A percentile compares a stretch with the other conserved stretches of the same genome.
Evolutionary conservation across 768 basidiomycete genomes (phyloP).

Genomic region (Termitomyces sp.): DNA sequence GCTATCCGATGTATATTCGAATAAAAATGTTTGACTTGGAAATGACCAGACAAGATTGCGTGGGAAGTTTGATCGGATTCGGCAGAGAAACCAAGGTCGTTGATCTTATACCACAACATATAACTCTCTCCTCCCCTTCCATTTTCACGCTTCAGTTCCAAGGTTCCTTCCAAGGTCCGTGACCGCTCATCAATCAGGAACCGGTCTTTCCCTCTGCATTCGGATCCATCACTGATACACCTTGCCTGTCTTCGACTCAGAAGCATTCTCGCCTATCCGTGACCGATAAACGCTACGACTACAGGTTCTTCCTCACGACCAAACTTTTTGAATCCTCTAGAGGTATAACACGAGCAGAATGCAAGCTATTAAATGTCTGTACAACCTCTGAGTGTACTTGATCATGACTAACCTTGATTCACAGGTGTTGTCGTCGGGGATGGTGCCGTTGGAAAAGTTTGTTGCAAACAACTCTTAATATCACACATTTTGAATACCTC

Average conservation of each 20-base stretch:
- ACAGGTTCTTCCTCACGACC: slow-evolving; percentile 14
- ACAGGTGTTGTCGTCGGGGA: slow-evolving; percentile 97
- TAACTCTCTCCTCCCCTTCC: slow-evolving; percentile 14
- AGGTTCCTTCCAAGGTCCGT: slow-evolving; percentile 15
- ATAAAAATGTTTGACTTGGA: background rate
- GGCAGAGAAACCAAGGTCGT: slow-evolving; percentile 16
- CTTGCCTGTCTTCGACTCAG: slow-evolving; percentile 12
- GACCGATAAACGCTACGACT: slow-evolving; percentile 21
- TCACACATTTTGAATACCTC: slow-evolving; percentile 17
- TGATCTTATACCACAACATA: slow-evolving; percentile 21
- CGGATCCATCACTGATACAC: slow-evolving; percentile 2
- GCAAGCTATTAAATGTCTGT: slow-evolving; percentile 90
- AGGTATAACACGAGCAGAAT: slow-evolving; percentile 39
- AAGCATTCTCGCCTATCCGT: slow-evolving; percentile 11
- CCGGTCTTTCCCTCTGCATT: slow-evolving; percentile 1
- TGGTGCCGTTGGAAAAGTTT: slow-evolving; percentile 96
- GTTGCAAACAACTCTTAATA: slow-evolving; percentile 21
- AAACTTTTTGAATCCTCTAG: slow-evolving; percentile 15
- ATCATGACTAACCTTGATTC: slow-evolving; percentile 28
- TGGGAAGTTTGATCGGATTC: slow-evolving; percentile 22
- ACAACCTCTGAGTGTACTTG: slow-evolving; percentile 7
- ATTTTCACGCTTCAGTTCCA: slow-evolving; percentile 13
- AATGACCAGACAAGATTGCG: slow-evolving; percentile 18
- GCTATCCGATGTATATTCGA: background rate
- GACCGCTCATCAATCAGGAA: slow-evolving; percentile 2